Base-by-base conservation (phyloP, 1,139 yeast species). In the Geotrichum candidum region DNA sequence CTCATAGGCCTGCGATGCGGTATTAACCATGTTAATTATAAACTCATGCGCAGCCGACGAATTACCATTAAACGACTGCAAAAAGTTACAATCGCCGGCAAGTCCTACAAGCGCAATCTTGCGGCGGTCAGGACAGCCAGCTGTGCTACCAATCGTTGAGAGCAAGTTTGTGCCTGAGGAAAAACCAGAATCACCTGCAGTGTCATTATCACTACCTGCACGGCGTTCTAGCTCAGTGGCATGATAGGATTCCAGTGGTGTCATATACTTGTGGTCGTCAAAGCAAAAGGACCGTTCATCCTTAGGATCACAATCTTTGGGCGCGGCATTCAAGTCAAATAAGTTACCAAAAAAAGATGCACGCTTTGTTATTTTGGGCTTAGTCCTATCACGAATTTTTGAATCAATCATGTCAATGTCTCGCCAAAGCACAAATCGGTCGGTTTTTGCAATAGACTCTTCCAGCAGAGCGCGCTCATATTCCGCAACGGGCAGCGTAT, bases 1-100 rank as follows among this genome's bases (percentile, higher is more conserved):
- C 58, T 77, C 78, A 66, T 71, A 77, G 7, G 72, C 69, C 54
- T 69, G 69, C 3, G 77, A 73, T 1, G 79, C 79, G 35, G 72
- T 66, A 66, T 75, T 75, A 46, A 76, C 73, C 53, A 70, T 69
- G 58, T 69, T 68, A 46, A 76, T 69, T 33, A 77, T 66, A 61
- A 74, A 71, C 27, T 72, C 68, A 6, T 74, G 70, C 7, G 76
- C 75, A 3, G 69, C 71, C 6, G 70, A 64, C n/a, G 70, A 61
- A 23, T 67, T 63, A n/a, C 57, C 57, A 59, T 69, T 67, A 68
- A 75, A 76, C 51, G 64, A 63, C n/a, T 67, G 56, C 55, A 74
- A 51, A 62, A 68, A 76, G 63, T 72, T 72, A 65, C 78, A 76
- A 65, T 77, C 80, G 1, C 73, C 78, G 9, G 76, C 78, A 10